Conservation (phyloP, 768 basidiomycete genomes). For the Tulasnella sp. region DNA sequence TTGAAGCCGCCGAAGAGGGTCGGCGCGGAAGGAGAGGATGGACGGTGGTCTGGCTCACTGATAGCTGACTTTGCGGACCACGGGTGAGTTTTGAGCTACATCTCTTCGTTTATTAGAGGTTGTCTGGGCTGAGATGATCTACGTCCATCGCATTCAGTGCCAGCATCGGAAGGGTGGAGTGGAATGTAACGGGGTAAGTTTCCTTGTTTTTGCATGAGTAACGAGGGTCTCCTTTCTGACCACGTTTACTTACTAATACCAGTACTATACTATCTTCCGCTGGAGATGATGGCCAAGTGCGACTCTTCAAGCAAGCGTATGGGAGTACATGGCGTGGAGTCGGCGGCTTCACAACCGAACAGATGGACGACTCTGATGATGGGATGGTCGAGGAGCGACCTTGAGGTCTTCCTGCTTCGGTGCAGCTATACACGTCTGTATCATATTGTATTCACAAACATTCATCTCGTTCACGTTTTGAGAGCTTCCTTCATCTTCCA, state of each 20-base stretch:
- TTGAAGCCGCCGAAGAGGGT: constrained; percentile 46
- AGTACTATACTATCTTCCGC: constrained; percentile 76
- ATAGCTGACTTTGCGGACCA: constrained; percentile 86
- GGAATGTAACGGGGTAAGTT: constrained; percentile 78
- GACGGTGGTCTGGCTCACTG: constrained; percentile 57
- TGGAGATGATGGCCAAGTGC: constrained; percentile 71
- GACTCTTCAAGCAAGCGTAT: constrained; percentile 72
- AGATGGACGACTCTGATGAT: constrained; percentile 40
- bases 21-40: constrained; percentile 29
- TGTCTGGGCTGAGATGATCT: not conserved
- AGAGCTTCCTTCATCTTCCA: no score
- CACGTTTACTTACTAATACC: not conserved
- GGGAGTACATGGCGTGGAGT: constrained; percentile 78
- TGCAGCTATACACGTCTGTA: not conserved
- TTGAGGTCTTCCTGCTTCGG: not conserved
- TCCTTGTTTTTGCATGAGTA: no score
- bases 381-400: constrained; percentile 27
- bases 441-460: not conserved
- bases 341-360: constrained; percentile 72
- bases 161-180: constrained; percentile 76
- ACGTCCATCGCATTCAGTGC: constrained; percentile 34
- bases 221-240: no score
- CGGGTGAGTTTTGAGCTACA: constrained; percentile 37
- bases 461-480: no score
- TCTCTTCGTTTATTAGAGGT: no score